Evolutionary conservation across 148 eudicot species (phyloP).

Genomic region (Rhododendron vialii): DNA sequence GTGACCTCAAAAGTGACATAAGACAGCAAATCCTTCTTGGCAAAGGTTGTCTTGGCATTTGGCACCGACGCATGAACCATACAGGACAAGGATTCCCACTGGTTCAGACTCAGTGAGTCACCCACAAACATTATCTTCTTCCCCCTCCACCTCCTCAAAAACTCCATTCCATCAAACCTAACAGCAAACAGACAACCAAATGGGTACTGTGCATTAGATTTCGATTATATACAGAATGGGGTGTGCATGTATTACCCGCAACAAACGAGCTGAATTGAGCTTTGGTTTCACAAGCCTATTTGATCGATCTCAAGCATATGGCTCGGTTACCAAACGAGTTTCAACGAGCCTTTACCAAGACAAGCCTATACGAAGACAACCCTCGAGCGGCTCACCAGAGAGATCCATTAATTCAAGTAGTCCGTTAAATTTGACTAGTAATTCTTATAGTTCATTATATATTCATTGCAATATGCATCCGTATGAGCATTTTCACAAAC

Average conservation of each 20-base stretch:
- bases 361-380: too few relatives aligned
- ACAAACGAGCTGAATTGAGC: neutral
- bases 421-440: too few relatives aligned
- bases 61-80: slow-evolving; percentile 81
- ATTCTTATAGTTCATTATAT: too few relatives aligned
- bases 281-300: too few relatives aligned
- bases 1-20: slow-evolving; percentile 70
- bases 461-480: neutral
- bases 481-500: neutral
- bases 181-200: neutral
- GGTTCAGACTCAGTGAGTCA: slow-evolving; percentile 91
- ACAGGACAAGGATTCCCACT: slow-evolving; percentile 80
- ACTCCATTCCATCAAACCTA: slow-evolving; percentile 72
- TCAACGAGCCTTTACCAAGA: too few relatives aligned
- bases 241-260: neutral
- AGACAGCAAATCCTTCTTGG: slow-evolving; percentile 33
- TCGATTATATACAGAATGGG: neutral
- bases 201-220: neutral
- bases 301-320: too few relatives aligned
- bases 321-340: too few relatives aligned
- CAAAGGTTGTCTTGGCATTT: slow-evolving; percentile 33
- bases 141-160: slow-evolving; percentile 60
- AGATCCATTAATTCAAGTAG: too few relatives aligned
- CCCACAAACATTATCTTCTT: slow-evolving; percentile 98
- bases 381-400: too few relatives aligned